A percentile compares a stretch with the other conserved stretches of the same genome.
Conservation (phyloP, 1,139 yeast species). For the Yamadazyma sp. region DNA sequence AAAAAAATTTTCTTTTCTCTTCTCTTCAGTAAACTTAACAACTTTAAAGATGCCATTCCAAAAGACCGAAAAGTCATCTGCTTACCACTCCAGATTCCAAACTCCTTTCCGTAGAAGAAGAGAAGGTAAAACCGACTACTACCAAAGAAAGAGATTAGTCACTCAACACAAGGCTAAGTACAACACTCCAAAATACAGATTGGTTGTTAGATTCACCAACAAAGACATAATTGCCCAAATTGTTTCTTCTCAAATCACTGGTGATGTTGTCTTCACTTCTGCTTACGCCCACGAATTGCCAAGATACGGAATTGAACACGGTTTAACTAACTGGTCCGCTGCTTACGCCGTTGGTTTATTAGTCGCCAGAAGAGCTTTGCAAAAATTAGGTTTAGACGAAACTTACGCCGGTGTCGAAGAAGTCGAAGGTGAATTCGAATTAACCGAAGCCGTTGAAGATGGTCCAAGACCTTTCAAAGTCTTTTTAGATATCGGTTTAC, state of each 20-base stretch:
- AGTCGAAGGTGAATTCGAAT: constrained; percentile 98
- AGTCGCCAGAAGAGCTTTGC: constrained; percentile 98
- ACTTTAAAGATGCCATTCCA: constrained; percentile 12
- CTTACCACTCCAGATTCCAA: constrained; percentile 99
- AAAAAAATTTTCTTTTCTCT: constrained; percentile 6
- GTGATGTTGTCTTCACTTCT: constrained; percentile 94
- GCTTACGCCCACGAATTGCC: constrained; percentile 99
- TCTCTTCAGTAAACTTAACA: constrained; percentile 4
- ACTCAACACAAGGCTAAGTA: constrained; percentile 99
- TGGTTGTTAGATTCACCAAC: constrained; percentile 99
- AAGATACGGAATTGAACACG: constrained; percentile 95
- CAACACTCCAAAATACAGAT: constrained; percentile 99
- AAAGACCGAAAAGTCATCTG: constrained; percentile 60
- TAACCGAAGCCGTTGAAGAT: constrained; percentile 99
- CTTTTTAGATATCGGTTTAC: constrained; percentile 98
- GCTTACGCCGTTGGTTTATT: constrained; percentile 99
- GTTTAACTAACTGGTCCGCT: constrained; percentile 99
- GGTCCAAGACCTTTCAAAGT: constrained; percentile 99
- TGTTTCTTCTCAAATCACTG: constrained; percentile 93
- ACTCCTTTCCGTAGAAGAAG: constrained; percentile 99
- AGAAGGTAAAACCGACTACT: constrained; percentile 99
- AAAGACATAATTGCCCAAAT: constrained; percentile 98
- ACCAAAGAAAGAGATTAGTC: constrained; percentile 99
- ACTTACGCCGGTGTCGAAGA: constrained; percentile 99
- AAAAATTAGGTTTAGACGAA: constrained; percentile 97